phyloP scores from a whole-genome alignment of 306 rosid genomes.

The Parietaria judaica region DNA sequence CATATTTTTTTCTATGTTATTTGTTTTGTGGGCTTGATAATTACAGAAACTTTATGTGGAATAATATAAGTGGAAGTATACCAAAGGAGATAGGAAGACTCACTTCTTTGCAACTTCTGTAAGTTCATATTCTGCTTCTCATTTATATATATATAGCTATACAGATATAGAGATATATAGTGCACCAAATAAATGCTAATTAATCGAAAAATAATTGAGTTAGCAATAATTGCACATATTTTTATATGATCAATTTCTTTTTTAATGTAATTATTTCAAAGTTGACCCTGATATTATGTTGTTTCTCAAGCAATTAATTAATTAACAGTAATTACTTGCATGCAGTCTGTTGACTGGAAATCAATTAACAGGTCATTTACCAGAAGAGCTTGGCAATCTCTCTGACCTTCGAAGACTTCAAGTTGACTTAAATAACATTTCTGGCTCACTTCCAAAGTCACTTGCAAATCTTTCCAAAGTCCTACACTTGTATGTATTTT shows the following conservation, averaged over 20 bases:
- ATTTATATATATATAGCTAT: no score
- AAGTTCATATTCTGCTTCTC: not conserved
- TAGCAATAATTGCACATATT: no score
- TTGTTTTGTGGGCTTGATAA: not conserved
- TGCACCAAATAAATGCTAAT: no score
- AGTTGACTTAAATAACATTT: conserved; percentile 62
- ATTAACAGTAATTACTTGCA: not conserved
- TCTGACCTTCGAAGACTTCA: conserved; percentile 52
- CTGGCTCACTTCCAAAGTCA: conserved; percentile 65
- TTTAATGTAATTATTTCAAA: no score
- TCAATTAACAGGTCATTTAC: conserved; percentile 62
- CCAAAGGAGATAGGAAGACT: conserved; percentile 18
- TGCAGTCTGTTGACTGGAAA: conserved; percentile 84
- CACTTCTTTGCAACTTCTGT: conserved; percentile 7
- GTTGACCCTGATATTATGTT: no score
- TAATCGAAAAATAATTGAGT: no score
- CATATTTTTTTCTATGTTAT: not conserved
- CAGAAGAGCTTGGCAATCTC: conserved; percentile 79
- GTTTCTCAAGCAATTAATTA: no score
- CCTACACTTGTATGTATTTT: conserved; percentile 66
- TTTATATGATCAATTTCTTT: no score
- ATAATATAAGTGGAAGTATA: conserved; percentile 21
- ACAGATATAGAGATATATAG: no score
- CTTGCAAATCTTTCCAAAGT: conserved; percentile 54
- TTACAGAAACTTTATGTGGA: conserved; percentile 18